A percentile compares a stretch with the other conserved stretches of the same genome.
phyloP scores from a whole-genome alignment of 805 yeast genomes.

The Candida morakotiae region DNA sequence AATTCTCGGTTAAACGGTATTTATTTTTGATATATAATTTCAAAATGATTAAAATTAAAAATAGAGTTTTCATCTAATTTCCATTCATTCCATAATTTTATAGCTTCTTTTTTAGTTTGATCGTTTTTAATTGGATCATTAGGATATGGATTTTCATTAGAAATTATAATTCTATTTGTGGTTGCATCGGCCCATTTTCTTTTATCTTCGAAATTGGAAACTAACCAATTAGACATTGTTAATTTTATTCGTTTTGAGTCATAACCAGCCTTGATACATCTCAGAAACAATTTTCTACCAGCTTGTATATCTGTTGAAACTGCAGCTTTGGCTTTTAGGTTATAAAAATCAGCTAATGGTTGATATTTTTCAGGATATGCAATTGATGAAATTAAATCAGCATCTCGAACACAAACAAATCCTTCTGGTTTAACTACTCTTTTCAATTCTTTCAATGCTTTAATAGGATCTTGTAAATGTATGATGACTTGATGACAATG shows the following conservation, averaged over 20 bases:
- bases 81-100: constrained; percentile 13
- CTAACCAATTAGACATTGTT: constrained; percentile 14
- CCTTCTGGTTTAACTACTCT: constrained; percentile 34
- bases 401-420: constrained; percentile 27
- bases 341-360: constrained; percentile 7
- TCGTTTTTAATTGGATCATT: constrained; percentile 6
- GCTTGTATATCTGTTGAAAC: constrained; percentile 11
- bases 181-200: constrained; percentile 10
- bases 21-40: constrained; percentile 13
- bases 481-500: constrained; percentile 36
- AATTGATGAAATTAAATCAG: constrained; percentile 17
- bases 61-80: constrained; percentile 12
- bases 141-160: constrained; percentile 9
- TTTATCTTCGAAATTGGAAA: constrained; percentile 8
- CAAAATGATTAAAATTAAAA: constrained; percentile 15
- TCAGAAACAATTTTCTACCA: constrained; percentile 15
- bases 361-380: constrained; percentile 16
- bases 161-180: constrained; percentile 10
- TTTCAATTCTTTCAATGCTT: constrained; percentile 30
- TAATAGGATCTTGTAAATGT: constrained; percentile 29
- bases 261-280: constrained; percentile 18
- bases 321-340: constrained; percentile 7
- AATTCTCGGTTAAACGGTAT: not conserved
- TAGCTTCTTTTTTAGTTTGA: constrained; percentile 7
- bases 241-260: constrained; percentile 8